A percentile compares a stretch with the other conserved stretches of the same genome.
Conservation (phyloP, 768 basidiomycete genomes). For the Pleurotus platypus region DNA sequence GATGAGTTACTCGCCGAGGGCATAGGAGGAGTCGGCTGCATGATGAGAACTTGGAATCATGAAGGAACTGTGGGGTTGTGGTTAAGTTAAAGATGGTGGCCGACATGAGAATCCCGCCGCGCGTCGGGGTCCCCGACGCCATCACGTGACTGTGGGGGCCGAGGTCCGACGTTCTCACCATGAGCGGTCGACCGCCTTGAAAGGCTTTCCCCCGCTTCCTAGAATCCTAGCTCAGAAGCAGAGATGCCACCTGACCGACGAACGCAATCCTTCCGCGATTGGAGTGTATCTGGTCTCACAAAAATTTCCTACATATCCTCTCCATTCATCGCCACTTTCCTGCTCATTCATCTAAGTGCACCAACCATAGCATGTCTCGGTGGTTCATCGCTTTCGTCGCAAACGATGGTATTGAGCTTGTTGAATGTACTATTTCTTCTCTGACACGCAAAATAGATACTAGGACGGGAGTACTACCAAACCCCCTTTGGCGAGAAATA, state of each 20-base stretch:
- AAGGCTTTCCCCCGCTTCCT: too few species aligned
- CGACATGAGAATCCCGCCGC: too few species aligned
- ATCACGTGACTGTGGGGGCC: too few species aligned
- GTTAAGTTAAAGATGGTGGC: too few species aligned
- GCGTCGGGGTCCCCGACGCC: too few species aligned
- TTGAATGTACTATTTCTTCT: neutral
- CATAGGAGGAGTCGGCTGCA: conserved; percentile 2
- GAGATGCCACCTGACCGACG: too few species aligned
- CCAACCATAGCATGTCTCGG: conserved; percentile 71
- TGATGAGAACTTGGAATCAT: too few species aligned
- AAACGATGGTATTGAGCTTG: conserved; percentile 55
- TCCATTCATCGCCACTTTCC: conserved; percentile 74
- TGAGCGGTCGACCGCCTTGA: too few species aligned
- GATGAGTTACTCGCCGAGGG: conserved; percentile 5
- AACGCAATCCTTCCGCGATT: too few species aligned
- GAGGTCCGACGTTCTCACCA: too few species aligned
- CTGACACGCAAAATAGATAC: conserved; percentile 40
- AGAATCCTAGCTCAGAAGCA: too few species aligned
- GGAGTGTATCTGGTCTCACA: conserved; percentile 33
- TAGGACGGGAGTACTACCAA: conserved; percentile 87
- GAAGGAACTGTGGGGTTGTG: too few species aligned
- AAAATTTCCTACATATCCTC: conserved; percentile 63
- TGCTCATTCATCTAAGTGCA: conserved; percentile 76
- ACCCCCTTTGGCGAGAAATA: conserved; percentile 63
- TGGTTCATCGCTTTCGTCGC: conserved; percentile 64